These are phyloP conservation scores for Fusarium concolor DNA, from an alignment of 2,329 filamentous ascomycete species.

Conservation along the genomic window DNA sequence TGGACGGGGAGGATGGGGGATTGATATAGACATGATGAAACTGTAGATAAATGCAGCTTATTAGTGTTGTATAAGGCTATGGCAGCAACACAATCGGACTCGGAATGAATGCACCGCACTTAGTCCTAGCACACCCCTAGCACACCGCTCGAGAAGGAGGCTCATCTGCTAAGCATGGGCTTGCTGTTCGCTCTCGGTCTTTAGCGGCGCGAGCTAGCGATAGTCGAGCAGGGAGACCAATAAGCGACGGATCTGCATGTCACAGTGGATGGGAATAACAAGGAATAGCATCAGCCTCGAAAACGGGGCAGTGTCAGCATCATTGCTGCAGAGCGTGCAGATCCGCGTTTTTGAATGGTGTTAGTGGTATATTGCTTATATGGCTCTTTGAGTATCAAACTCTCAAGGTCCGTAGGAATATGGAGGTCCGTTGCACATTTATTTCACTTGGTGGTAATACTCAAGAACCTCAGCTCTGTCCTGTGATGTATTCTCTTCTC, in stretches of 20 bases:
- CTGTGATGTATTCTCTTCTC: not conserved
- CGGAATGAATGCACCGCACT: not conserved
- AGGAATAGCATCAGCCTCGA: constrained; percentile 21
- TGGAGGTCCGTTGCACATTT: not conserved
- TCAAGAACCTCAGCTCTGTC: not conserved
- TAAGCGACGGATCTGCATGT: not conserved
- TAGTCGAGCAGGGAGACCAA: constrained; percentile 7
- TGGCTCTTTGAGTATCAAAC: too few relatives aligned
- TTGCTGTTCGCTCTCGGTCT: constrained; percentile 22
- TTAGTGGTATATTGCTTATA: not conserved
- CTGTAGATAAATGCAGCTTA: not conserved
- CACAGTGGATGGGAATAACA: not conserved
- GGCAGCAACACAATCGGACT: constrained; percentile 13
- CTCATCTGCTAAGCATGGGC: constrained; percentile 10
- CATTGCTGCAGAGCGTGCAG: not conserved
- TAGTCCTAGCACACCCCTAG: too few relatives aligned
- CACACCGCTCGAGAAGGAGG: constrained; percentile 1
- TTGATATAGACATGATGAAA: constrained; percentile 32
- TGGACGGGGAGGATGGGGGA: constrained; percentile 10
- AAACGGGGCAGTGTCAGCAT: constrained; percentile 33
- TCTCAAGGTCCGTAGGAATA: not conserved
- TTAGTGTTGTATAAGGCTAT: not conserved
- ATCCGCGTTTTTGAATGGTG: not conserved
- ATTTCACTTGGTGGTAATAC: not conserved
- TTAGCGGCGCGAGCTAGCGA: constrained; percentile 1